phyloP scores from a whole-genome alignment of 1,139 yeast species.

The Keqinozyma sinolaborantium region DNA sequence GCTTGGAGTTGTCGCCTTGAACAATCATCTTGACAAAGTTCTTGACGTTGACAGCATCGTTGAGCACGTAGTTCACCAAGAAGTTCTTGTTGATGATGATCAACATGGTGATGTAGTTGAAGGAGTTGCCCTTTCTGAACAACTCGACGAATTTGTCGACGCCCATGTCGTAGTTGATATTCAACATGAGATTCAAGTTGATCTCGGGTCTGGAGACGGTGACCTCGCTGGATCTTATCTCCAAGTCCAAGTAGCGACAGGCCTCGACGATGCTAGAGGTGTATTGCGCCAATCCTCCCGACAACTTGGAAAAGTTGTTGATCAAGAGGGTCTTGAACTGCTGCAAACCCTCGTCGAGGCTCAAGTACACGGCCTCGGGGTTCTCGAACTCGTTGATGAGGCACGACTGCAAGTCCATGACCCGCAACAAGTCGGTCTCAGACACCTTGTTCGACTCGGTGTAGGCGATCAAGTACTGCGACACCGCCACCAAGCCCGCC shows the following conservation, averaged over 20 bases:
- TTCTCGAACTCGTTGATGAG: constrained; percentile 51
- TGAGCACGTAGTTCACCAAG: constrained; percentile 17
- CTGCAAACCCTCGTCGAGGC: constrained; percentile 31
- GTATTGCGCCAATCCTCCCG: constrained; percentile 5
- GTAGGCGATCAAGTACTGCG: constrained; percentile 20
- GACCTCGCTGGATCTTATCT: background rate
- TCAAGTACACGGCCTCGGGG: constrained; percentile 45
- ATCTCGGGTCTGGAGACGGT: constrained; percentile 9
- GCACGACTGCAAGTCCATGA: constrained; percentile 31
- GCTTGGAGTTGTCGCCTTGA: constrained; percentile 8
- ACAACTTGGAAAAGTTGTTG: constrained; percentile 12
- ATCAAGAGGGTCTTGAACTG: constrained; percentile 20
- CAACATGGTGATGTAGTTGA: constrained; percentile 30
- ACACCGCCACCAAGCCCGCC: constrained; percentile 28
- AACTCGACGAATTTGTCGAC: constrained; percentile 20
- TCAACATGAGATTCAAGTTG: constrained; percentile 28
- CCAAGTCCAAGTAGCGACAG: constrained; percentile 10
- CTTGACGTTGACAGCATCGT: constrained; percentile 15
- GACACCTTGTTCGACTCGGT: constrained; percentile 9
- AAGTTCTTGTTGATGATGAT: constrained; percentile 30
- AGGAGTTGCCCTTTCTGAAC: constrained; percentile 27
- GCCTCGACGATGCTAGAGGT: constrained; percentile 21
- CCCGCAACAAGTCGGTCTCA: constrained; percentile 13
- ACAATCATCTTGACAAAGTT: constrained; percentile 26
- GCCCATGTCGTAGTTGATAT: constrained; percentile 28